These are phyloP conservation scores for Bathelium albidoporum DNA, from an alignment of 495 filamentous ascomycete species.

Conservation along the genomic window DNA sequence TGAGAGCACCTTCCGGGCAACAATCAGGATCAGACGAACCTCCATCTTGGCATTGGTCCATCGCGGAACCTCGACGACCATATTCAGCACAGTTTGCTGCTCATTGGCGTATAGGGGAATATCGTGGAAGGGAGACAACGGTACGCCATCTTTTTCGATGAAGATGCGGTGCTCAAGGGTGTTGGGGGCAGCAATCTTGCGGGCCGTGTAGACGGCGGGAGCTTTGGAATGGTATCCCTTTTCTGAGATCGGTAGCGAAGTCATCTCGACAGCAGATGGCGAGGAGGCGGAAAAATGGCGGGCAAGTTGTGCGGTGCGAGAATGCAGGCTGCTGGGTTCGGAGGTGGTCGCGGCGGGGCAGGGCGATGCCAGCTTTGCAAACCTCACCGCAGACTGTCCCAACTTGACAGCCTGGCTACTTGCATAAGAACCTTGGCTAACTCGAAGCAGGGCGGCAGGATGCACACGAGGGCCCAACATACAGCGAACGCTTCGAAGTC, in stretches of 20 bases:
- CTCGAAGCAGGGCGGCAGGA: background rate
- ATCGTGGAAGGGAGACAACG: constrained; percentile 94
- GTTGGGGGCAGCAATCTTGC: constrained; percentile 82
- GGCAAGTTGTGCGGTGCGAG: constrained; percentile 28
- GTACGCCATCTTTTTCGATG: constrained; percentile 93
- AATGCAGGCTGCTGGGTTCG: background rate
- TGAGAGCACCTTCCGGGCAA: background rate
- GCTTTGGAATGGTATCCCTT: constrained; percentile 43
- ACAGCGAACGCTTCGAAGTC: background rate
- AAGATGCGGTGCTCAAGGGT: constrained; percentile 96
- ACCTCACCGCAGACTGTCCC: constrained; percentile 21
- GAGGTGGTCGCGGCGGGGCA: constrained; percentile 7
- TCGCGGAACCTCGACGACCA: constrained; percentile 97
- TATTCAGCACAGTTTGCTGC: constrained; percentile 91
- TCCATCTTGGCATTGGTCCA: constrained; percentile 99
- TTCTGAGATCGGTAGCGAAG: constrained; percentile 26
- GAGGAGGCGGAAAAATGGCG: constrained; percentile 18
- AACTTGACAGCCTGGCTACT: constrained; percentile 10
- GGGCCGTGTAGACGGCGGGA: constrained; percentile 49
- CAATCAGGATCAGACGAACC: constrained; percentile 42
- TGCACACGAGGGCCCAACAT: constrained; percentile 1
- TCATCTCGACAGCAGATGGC: constrained; percentile 25
- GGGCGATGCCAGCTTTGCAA: constrained; percentile 25
- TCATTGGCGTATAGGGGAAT: constrained; percentile 94
- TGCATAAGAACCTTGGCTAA: background rate